Evolutionary conservation across 805 yeast species (phyloP).

Genomic region (Candida multigemmis): DNA sequence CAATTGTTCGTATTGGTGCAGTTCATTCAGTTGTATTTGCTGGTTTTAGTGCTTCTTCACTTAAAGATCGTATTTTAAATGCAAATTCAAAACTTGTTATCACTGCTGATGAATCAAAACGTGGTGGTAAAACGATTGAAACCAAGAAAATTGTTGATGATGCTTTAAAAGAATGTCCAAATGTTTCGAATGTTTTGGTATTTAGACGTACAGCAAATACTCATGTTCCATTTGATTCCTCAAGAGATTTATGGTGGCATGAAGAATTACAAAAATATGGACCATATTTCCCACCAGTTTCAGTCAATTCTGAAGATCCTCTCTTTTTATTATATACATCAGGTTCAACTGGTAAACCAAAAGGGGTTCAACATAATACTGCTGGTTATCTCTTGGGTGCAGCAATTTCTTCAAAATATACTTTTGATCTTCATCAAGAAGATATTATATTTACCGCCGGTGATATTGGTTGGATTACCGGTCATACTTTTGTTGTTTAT

Average conservation of each 20-base stretch:
- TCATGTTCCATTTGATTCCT: conserved; percentile 61
- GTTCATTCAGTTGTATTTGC: conserved; percentile 95
- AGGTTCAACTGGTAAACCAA: conserved; percentile 97
- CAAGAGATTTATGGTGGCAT: conserved; percentile 95
- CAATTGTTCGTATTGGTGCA: conserved; percentile 91
- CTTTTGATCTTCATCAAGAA: conserved; percentile 83
- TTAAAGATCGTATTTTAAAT: conserved; percentile 82
- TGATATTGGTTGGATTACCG: conserved; percentile 99
- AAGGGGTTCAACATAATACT: conserved; percentile 93
- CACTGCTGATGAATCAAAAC: conserved; percentile 90
- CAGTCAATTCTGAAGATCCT: conserved; percentile 91
- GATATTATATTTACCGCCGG: conserved; percentile 95
- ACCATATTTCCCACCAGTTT: conserved; percentile 77
- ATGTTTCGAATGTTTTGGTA: conserved; percentile 77
- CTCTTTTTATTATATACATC: conserved; percentile 92
- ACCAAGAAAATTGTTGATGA: conserved; percentile 95
- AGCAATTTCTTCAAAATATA: conserved; percentile 81
- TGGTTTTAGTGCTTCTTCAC: conserved; percentile 90
- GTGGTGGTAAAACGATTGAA: conserved; percentile 91
- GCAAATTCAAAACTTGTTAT: conserved; percentile 81
- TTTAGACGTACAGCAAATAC: conserved; percentile 78
- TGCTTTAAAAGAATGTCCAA: conserved; percentile 67
- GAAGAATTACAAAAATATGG: conserved; percentile 77
- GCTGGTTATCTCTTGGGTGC: conserved; percentile 95
- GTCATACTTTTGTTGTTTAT: conserved; percentile 91